These are phyloP conservation scores for Diaporthe velutina DNA, from an alignment of 2,329 filamentous ascomycete species.

Conservation along the genomic window DNA sequence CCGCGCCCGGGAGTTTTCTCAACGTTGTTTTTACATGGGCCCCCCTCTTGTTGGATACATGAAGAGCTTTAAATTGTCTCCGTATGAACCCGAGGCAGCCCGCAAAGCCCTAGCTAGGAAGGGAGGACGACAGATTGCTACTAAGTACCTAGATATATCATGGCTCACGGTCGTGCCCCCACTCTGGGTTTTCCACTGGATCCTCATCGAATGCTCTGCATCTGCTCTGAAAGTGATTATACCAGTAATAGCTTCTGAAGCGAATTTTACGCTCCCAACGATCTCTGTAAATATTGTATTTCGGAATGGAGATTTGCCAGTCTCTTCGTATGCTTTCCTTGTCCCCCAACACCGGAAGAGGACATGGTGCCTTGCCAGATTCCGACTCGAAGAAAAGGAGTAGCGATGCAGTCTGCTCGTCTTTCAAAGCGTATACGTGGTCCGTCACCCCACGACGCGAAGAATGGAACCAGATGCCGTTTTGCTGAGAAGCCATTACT, in stretches of 20 bases:
- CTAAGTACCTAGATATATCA: no score
- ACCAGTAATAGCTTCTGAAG: not conserved
- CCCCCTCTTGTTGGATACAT: no score
- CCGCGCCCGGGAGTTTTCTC: no score
- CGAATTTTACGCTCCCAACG: constrained; percentile 1
- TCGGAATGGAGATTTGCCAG: not conserved
- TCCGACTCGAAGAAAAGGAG: not conserved
- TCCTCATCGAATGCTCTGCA: not conserved
- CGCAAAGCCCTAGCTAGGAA: no score
- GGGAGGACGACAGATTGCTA: no score
- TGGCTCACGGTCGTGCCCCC: not conserved
- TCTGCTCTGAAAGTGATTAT: not conserved
- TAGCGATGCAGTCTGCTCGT: not conserved
- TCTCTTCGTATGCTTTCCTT: not conserved
- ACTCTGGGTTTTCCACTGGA: not conserved
- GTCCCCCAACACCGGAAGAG: not conserved
- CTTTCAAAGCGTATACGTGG: not conserved
- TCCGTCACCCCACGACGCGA: not conserved
- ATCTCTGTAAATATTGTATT: constrained; percentile 19
- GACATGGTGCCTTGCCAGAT: not conserved
- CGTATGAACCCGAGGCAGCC: no score
- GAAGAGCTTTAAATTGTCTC: no score
- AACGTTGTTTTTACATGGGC: no score
- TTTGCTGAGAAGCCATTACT: not conserved
- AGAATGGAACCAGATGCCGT: not conserved